Evolutionary conservation across 2,329 filamentous ascomycete species (phyloP).

Genomic region (Penicillium paneum): DNA sequence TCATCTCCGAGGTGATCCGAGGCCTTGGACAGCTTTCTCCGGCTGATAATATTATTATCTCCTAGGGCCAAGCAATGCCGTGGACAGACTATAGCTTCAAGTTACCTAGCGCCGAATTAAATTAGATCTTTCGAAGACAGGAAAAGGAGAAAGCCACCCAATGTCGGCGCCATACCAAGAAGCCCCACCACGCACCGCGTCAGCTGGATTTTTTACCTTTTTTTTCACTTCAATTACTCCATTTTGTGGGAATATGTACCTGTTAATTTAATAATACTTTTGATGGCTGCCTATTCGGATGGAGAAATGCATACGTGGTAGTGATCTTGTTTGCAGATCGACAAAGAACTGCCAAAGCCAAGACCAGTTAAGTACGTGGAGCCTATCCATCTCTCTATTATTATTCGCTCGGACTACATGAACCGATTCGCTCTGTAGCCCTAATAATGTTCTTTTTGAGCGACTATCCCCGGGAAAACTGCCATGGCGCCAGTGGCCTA

Average conservation of each 20-base stretch:
- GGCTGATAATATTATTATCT: neutral
- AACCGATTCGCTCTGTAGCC: slow-evolving; percentile 12
- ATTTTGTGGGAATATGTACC: neutral
- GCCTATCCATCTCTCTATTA: neutral
- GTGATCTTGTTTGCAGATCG: neutral
- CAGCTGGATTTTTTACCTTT: slow-evolving; percentile 9
- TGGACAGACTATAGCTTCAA: neutral
- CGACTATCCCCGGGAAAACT: slow-evolving; percentile 15
- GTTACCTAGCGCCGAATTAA: neutral
- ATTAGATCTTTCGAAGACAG: neutral
- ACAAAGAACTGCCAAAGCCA: slow-evolving; percentile 3
- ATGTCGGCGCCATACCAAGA: slow-evolving; percentile 16
- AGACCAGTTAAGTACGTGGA: slow-evolving; percentile 13
- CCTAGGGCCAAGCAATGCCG: neutral
- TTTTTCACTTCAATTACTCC: neutral
- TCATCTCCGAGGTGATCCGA: neutral
- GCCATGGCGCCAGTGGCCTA: slow-evolving; percentile 9
- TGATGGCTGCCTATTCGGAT: neutral
- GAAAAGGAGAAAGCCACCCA: slow-evolving; percentile 9
- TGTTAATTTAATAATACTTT: neutral
- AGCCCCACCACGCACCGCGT: slow-evolving; percentile 21
- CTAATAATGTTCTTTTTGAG: slow-evolving; percentile 12
- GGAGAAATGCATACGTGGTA: no score
- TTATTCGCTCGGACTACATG: slow-evolving; percentile 8
- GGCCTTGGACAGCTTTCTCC: neutral